phyloP scores from a whole-genome alignment of 2,329 filamentous ascomycete species.

The Nannizziopsis barbatae region DNA sequence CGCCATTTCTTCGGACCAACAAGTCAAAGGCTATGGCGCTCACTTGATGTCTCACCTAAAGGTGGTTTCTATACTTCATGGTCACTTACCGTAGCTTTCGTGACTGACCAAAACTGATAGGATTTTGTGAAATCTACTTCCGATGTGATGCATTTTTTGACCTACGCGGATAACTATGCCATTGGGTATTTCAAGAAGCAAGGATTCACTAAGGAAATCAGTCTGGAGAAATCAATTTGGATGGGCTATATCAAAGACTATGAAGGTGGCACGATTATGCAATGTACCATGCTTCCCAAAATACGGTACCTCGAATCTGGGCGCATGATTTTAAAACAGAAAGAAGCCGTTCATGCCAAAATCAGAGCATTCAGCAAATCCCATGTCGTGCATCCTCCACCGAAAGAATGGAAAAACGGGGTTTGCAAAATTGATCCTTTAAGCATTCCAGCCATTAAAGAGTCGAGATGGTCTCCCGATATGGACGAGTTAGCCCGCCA shows the following conservation, averaged over 20 bases:
- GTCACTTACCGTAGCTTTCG: neutral
- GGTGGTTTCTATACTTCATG: slow-evolving; percentile 34
- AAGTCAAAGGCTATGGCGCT: slow-evolving; percentile 96
- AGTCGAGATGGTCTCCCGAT: slow-evolving; percentile 87
- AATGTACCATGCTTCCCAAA: slow-evolving; percentile 91
- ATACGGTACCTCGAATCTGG: slow-evolving; percentile 89
- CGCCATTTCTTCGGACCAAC: slow-evolving; percentile 92
- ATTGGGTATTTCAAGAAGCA: slow-evolving; percentile 99
- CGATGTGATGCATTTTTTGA: slow-evolving; percentile 96
- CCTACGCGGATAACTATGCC: slow-evolving; percentile 96
- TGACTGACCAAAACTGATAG: slow-evolving; percentile 21
- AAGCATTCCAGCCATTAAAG: slow-evolving; percentile 75
- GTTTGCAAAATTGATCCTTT: slow-evolving; percentile 70
- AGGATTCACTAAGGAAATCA: slow-evolving; percentile 97
- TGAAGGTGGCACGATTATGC: slow-evolving; percentile 97
- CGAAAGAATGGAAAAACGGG: slow-evolving; percentile 72
- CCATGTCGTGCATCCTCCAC: slow-evolving; percentile 75
- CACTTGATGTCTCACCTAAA: slow-evolving; percentile 98
- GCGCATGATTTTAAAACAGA: slow-evolving; percentile 93
- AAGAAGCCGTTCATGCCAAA: slow-evolving; percentile 88
- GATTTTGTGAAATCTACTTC: slow-evolving; percentile 96
- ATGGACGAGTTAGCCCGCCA: slow-evolving; percentile 96
- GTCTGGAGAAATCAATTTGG: slow-evolving; percentile 78
- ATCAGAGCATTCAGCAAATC: slow-evolving; percentile 83
- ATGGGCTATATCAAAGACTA: slow-evolving; percentile 99